Conservation (phyloP, 208 protist genomes). For the Angomonas desouzai region DNA sequence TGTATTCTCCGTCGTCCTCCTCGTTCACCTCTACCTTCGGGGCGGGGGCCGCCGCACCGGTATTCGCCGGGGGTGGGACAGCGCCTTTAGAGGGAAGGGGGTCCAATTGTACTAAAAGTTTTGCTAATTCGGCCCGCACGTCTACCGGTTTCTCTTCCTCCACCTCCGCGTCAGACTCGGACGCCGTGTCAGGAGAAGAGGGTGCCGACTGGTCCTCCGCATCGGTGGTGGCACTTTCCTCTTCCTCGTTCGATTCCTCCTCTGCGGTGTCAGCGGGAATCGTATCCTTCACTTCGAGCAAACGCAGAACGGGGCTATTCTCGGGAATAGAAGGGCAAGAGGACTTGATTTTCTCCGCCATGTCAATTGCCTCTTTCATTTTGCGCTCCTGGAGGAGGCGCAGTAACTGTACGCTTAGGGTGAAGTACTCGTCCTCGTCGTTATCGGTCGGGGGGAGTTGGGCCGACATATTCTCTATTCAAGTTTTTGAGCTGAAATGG, state of each 20-base stretch:
- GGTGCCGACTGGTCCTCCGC: background rate
- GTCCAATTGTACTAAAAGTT: background rate
- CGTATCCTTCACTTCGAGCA: background rate
- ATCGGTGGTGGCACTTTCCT: background rate
- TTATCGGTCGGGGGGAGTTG: background rate
- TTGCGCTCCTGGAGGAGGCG: background rate
- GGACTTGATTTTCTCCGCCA: background rate
- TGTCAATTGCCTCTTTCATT: background rate
- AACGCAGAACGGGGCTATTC: background rate
- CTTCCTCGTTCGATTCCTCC: background rate
- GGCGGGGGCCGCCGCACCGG: too few species aligned
- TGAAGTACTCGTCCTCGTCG: background rate
- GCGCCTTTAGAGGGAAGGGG: background rate
- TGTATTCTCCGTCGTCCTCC: slow-evolving; percentile 2
- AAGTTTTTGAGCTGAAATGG: too few species aligned
- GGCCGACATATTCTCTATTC: too few species aligned
- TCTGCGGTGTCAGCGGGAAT: background rate
- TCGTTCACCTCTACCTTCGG: background rate
- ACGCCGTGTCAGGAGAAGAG: background rate
- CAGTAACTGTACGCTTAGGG: background rate
- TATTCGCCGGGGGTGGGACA: background rate
- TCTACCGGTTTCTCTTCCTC: background rate
- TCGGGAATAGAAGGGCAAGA: background rate
- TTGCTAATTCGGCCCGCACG: background rate
- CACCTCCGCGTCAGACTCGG: background rate